Evolutionary conservation across 495 filamentous ascomycete genomes (phyloP).

Genomic region (Podospora fimiseda): DNA sequence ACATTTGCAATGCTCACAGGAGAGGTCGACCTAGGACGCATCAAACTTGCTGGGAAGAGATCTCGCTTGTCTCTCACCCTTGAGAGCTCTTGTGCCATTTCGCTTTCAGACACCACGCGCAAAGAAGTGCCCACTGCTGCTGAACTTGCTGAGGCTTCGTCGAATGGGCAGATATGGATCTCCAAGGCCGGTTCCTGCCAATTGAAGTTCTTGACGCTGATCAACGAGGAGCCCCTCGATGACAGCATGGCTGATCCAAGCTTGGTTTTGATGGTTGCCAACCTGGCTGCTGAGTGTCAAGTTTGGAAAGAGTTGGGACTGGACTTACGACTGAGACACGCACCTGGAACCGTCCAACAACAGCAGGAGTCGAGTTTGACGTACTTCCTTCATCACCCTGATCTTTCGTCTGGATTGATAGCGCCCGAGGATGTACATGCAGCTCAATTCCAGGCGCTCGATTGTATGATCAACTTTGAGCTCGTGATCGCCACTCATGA

Average conservation of each 20-base stretch:
- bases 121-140: slow-evolving; percentile 2
- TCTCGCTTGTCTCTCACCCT: slow-evolving; percentile 15
- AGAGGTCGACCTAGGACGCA: slow-evolving; percentile 15
- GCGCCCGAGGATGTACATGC: slow-evolving; percentile 17
- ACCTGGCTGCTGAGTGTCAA: slow-evolving; percentile 13
- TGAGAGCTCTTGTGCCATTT: slow-evolving; percentile 14
- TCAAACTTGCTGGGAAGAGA: slow-evolving; percentile 14
- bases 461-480: slow-evolving; percentile 16
- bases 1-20: slow-evolving; percentile 11
- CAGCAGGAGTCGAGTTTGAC: slow-evolving; percentile 1
- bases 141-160: slow-evolving; percentile 10
- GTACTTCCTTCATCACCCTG: slow-evolving; percentile 25
- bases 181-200: slow-evolving; percentile 24
- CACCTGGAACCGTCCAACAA: neutral
- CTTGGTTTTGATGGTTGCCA: neutral
- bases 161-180: slow-evolving; percentile 20
- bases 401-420: slow-evolving; percentile 22
- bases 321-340: slow-evolving; percentile 17
- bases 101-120: slow-evolving; percentile 1
- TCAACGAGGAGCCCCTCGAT: slow-evolving; percentile 14
- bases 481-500: neutral
- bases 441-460: slow-evolving; percentile 28
- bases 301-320: slow-evolving; percentile 24
- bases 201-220: slow-evolving; percentile 14
- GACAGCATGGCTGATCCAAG: neutral